Conservation (phyloP, 768 basidiomycete species). For the Serendipita sp. region DNA sequence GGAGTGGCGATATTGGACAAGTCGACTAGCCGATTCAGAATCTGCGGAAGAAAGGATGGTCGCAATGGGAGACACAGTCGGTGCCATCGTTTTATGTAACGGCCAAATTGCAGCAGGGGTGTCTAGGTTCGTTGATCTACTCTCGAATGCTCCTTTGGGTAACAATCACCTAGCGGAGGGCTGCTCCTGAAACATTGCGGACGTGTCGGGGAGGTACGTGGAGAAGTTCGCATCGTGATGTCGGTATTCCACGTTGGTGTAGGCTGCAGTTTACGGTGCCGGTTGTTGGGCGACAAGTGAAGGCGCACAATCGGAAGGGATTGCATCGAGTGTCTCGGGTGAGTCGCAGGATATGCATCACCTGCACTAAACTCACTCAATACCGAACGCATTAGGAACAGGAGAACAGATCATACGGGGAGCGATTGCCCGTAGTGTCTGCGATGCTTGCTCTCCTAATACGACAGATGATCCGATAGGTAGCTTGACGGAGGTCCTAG, state of each 20-base stretch:
- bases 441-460: constrained; percentile 26
- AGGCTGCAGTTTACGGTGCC: constrained; percentile 60
- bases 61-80: constrained; percentile 62
- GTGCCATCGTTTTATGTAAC: constrained; percentile 46
- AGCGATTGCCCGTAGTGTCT: constrained; percentile 39
- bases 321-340: constrained; percentile 65
- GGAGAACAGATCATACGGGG: constrained; percentile 55
- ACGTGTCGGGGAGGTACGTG: constrained; percentile 53
- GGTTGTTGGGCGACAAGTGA: constrained; percentile 51
- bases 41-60: constrained; percentile 13
- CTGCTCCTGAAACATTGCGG: constrained; percentile 63
- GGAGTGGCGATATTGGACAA: constrained; percentile 31
- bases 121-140: constrained; percentile 13
- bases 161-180: constrained; percentile 41
- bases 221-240: neutral
- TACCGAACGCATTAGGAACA: constrained; percentile 29
- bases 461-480: constrained; percentile 40
- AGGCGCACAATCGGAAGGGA: constrained; percentile 16
- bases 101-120: constrained; percentile 19
- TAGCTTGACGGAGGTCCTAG: constrained; percentile 30
- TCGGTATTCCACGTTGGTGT: constrained; percentile 7
- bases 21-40: neutral
- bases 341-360: neutral
- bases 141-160: neutral
- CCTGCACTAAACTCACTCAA: neutral